phyloP scores from a whole-genome alignment of 139 green algal species.

The Closterium sp. region DNA sequence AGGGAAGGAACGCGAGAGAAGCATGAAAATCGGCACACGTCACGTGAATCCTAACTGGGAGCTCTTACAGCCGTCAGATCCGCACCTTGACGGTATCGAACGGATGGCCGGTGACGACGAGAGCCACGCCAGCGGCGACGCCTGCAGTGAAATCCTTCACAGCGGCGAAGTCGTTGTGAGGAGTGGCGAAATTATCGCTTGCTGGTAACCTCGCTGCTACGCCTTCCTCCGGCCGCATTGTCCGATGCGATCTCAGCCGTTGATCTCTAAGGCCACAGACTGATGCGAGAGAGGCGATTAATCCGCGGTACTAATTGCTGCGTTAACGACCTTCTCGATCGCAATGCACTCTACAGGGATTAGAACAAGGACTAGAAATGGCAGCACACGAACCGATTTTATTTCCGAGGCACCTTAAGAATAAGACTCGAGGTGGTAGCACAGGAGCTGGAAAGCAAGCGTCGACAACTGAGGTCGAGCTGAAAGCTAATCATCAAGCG shows the following conservation, averaged over 20 bases:
- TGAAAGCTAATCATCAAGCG: neutral
- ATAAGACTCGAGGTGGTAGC: too few relatives aligned
- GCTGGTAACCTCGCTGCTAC: too few relatives aligned
- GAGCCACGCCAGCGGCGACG: slow-evolving; percentile 35
- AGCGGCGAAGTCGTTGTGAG: neutral
- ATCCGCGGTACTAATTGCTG: too few relatives aligned
- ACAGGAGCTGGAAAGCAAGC: neutral
- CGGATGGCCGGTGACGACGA: slow-evolving; percentile 39
- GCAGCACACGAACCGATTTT: too few relatives aligned
- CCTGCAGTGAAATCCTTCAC: slow-evolving; percentile 44
- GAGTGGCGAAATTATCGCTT: neutral
- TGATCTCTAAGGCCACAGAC: neutral
- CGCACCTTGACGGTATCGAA: slow-evolving; percentile 53
- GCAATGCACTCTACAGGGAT: too few relatives aligned
- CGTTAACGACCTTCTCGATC: too few relatives aligned
- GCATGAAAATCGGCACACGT: too few relatives aligned
- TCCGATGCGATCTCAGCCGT: neutral
- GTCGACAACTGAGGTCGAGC: neutral
- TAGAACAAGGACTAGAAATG: too few relatives aligned
- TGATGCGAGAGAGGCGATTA: neutral
- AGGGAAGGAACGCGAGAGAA: too few relatives aligned
- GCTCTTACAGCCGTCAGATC: neutral
- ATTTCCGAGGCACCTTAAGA: too few relatives aligned
- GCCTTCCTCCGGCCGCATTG: neutral
- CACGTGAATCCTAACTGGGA: neutral